These are phyloP conservation scores for Geotrichum phurueaensis DNA, from an alignment of 1,139 yeast species.

Conservation along the genomic window DNA sequence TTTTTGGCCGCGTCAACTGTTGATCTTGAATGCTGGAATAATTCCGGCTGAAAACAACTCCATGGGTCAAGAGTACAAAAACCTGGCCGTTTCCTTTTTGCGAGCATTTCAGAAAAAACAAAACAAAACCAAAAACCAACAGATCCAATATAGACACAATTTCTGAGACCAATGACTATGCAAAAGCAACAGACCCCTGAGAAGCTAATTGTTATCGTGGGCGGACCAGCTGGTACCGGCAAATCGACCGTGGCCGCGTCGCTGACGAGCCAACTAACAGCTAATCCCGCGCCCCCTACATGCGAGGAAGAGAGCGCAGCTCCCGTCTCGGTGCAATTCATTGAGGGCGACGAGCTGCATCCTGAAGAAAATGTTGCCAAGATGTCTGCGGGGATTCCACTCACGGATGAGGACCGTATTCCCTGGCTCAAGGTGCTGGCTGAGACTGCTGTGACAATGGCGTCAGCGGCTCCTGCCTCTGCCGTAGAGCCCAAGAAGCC, in stretches of 20 bases:
- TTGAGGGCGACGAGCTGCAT: constrained; percentile 85
- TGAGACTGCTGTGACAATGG: not conserved
- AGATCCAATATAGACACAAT: not conserved
- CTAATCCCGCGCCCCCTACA: constrained; percentile 25
- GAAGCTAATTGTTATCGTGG: constrained; percentile 42
- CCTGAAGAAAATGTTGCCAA: constrained; percentile 68
- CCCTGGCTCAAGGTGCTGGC: constrained; percentile 68
- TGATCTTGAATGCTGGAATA: too few species aligned
- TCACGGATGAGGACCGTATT: constrained; percentile 87
- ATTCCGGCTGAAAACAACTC: too few species aligned
- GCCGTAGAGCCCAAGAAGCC: not conserved
- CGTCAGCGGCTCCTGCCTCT: not conserved
- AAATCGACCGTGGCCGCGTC: constrained; percentile 70
- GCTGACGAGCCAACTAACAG: constrained; percentile 42
- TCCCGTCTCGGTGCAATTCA: constrained; percentile 38
- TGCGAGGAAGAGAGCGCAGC: not conserved
- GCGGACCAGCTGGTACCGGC: constrained; percentile 96
- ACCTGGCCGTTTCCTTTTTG: too few species aligned
- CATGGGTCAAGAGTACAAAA: too few species aligned
- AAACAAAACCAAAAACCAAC: not conserved
- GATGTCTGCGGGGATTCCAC: constrained; percentile 74
- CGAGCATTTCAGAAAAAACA: too few species aligned
- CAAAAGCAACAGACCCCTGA: not conserved
- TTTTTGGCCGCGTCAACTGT: too few species aligned
- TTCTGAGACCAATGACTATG: not conserved